These are phyloP conservation scores for Phytophthora rubi DNA, from an alignment of 352 stramenopile species.

Conservation along the genomic window DNA sequence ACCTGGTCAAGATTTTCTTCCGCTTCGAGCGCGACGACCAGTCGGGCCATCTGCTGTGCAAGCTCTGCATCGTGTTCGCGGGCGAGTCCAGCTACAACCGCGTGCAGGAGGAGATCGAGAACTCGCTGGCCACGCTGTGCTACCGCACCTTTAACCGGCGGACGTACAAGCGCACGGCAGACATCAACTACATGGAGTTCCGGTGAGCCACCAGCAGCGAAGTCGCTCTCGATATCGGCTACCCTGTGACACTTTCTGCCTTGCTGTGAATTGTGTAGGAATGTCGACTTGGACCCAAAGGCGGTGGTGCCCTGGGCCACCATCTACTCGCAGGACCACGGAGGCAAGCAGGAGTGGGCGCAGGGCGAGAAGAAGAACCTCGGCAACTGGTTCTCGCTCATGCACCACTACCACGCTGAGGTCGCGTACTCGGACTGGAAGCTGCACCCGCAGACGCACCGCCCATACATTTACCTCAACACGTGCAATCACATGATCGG, in stretches of 20 bases:
- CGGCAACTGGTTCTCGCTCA: slow-evolving; percentile 89
- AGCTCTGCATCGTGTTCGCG: slow-evolving; percentile 84
- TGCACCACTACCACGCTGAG: slow-evolving; percentile 85
- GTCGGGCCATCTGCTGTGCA: slow-evolving; percentile 60
- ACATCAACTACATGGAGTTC: slow-evolving; percentile 92
- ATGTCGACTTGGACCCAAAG: slow-evolving; percentile 64
- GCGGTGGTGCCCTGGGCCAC: slow-evolving; percentile 56
- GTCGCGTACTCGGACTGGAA: slow-evolving; percentile 58
- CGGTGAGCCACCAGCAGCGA: slow-evolving; percentile 30
- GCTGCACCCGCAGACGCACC: slow-evolving; percentile 45
- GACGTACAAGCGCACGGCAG: slow-evolving; percentile 87
- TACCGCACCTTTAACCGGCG: slow-evolving; percentile 88
- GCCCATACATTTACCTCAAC: slow-evolving; percentile 86
- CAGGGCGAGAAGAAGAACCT: slow-evolving; percentile 86
- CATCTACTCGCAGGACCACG: slow-evolving; percentile 79
- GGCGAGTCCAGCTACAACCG: slow-evolving; percentile 89
- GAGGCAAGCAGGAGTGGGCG: slow-evolving; percentile 81
- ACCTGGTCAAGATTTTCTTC: slow-evolving; percentile 86
- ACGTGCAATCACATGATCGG: slow-evolving; percentile 92
- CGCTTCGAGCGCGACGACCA: slow-evolving; percentile 73
- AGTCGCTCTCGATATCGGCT: not conserved
- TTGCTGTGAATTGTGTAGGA: slow-evolving; percentile 32
- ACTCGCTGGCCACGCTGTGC: slow-evolving; percentile 75
- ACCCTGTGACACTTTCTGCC: not conserved
- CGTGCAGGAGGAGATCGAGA: slow-evolving; percentile 70